Evolutionary conservation across 208 protist genomes (phyloP).

Genomic region (Herpetomonas tarakana): DNA sequence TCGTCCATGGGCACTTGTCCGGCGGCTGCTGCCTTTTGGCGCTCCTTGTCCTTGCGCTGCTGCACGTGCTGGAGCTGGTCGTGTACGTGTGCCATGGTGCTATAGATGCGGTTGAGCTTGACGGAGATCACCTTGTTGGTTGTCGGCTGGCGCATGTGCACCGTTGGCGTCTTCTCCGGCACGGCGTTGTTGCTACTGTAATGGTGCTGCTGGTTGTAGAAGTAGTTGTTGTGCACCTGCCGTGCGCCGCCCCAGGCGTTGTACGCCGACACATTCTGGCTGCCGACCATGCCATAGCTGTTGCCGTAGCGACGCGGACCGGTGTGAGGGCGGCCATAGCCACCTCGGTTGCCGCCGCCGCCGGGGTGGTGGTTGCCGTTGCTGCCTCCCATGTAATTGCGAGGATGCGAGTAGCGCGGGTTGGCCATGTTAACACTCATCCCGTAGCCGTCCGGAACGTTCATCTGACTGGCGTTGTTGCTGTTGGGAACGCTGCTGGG

Average conservation of each 20-base stretch:
- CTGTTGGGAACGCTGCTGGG: too few species aligned
- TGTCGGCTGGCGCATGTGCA: conserved; percentile 39
- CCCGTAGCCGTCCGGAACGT: too few species aligned
- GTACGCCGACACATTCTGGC: neutral
- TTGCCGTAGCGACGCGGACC: too few species aligned
- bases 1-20: too few species aligned
- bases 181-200: conserved; percentile 68
- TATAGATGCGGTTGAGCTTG: conserved; percentile 68
- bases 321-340: too few species aligned
- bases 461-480: too few species aligned
- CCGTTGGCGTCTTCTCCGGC: conserved; percentile 60
- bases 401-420: too few species aligned
- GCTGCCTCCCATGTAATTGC: too few species aligned
- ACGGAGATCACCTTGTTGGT: conserved; percentile 43
- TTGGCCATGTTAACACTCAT: too few species aligned
- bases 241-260: conserved; percentile 1
- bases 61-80: conserved; percentile 27
- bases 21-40: neutral
- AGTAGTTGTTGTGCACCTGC: conserved; percentile 44
- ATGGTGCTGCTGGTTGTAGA: conserved; percentile 47
- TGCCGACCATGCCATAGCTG: too few species aligned
- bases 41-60: neutral
- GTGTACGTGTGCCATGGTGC: conserved; percentile 44
- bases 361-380: too few species aligned
- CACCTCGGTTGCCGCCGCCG: too few species aligned